Evolutionary conservation across 805 yeast genomes (phyloP).

Genomic region (Saccharomycopsis sp.): DNA sequence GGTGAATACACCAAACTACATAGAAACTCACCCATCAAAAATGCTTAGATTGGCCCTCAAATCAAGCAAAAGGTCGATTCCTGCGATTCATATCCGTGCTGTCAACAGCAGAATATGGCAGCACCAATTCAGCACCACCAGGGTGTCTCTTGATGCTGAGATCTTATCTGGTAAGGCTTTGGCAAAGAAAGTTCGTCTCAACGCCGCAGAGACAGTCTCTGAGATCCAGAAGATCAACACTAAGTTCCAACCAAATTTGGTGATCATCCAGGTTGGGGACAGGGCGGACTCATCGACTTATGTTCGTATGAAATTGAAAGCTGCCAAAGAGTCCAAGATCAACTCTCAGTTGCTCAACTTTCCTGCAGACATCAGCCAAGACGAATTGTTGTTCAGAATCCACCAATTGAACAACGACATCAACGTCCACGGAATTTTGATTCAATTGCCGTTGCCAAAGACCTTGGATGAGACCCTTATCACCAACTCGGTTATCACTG

Average conservation of each 20-base stretch:
- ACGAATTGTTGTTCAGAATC: slow-evolving; percentile 51
- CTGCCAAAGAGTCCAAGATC: slow-evolving; percentile 79
- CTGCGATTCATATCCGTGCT: neutral
- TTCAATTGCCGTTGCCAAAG: slow-evolving; percentile 84
- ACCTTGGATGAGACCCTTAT: slow-evolving; percentile 71
- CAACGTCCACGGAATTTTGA: slow-evolving; percentile 75
- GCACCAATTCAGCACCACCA: neutral
- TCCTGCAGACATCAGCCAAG: slow-evolving; percentile 55
- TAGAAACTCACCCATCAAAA: neutral
- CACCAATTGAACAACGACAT: slow-evolving; percentile 65
- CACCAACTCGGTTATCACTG: slow-evolving; percentile 73
- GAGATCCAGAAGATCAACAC: slow-evolving; percentile 36
- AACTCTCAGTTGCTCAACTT: slow-evolving; percentile 58
- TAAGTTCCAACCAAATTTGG: slow-evolving; percentile 65
- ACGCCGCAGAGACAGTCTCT: slow-evolving; percentile 37
- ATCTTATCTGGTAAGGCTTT: slow-evolving; percentile 31
- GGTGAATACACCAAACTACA: neutral
- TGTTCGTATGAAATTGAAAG: slow-evolving; percentile 85
- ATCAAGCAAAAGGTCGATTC: neutral
- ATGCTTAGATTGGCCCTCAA: neutral
- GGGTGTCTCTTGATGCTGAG: slow-evolving; percentile 4
- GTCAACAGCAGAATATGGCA: neutral
- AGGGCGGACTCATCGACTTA: slow-evolving; percentile 89
- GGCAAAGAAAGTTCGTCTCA: slow-evolving; percentile 28
- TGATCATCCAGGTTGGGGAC: slow-evolving; percentile 83